Base-by-base conservation (phyloP, 441 rosid genomes). In the Cnidoscolus chayamansa region DNA sequence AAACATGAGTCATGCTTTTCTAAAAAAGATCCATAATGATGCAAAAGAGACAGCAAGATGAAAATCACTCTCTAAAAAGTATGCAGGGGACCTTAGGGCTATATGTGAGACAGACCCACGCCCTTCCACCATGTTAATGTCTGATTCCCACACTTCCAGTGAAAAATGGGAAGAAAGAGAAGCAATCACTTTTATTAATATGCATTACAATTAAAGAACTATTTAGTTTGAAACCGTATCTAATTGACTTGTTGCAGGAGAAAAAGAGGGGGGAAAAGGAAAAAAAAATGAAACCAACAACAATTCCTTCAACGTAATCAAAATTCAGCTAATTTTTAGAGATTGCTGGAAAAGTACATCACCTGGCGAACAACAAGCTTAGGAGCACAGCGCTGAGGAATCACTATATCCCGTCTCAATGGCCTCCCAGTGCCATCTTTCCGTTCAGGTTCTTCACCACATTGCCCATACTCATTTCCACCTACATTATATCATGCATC, bases 391-490 rank as follows among this genome's bases (percentile, higher is more conserved):
- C 90, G 87, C 73, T 91, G 95, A 79, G 99, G 98, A 81, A 90
- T 90, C 61, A 83, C 89, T 71, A 95, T 91, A 78, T 95, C 99
- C 75, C 96, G 90, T 75, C 92, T 88, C 80, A 95, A 81, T 73
- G 87, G 90, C 78, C 86, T 89, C 50, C 92, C 97, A 68, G 85
- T 81, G 72, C 89, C 99, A 76, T 91, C 97, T 80, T 96, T 96
- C 63, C 87, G 68, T 68, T 84, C 96, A 68, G 97, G 96, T 78
- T 96, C 99, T 84, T 96, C 98, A 74, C 99, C 98, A 76, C 99
- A 96, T 75, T 96, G 99, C 35, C 99, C 99, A 84, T 96, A 96
- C 80, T 96, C 99, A 73, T 91, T 96, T 53, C 99, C 99, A 68
- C 98, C 99, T 95, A 80, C 73, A 78, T 19, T 63, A 73, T 32